Evolutionary conservation across 805 yeast species (phyloP), one percentile per base, ranked within the genome.

Genomic region (Candida andamanensis): DNA sequence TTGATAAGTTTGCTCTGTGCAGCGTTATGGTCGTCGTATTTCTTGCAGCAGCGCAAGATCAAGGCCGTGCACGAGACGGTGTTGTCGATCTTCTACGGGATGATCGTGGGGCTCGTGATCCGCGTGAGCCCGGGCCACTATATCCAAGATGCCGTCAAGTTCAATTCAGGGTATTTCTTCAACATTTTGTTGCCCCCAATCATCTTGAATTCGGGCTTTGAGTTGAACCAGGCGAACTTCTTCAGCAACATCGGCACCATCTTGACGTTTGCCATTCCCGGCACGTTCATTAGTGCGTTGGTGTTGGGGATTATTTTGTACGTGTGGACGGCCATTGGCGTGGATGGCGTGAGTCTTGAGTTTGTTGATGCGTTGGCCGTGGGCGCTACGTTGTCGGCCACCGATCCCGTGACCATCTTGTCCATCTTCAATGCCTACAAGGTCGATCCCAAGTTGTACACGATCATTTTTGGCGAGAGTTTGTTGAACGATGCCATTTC

Each of bases 31-130:
- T 85, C 96, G 3, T 81, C 95, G 18, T 92, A 90, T 59, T 90
- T 84, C 53, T 67, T 92, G 29, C 95, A 90, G 50, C 95, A 86
- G 49, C 74, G 85, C 46, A 73, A 92, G 43, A 90, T 92, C 48
- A 89, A 85, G 57, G 95, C 95, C 3, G 76, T 92, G n/a, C 99
- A 92, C 58, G 99, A 92, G 61, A 92, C 98, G 0, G 97, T 92
- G 24, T 63, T 94, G 27, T 86, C 97, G 1, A 92, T 92, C 37
- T 87, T 92, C 54, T 87, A 90, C 48, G 99, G 99, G 14, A 89
- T 86, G 97, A 69, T 86, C 28, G 95, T 92, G 17, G 99, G 99
- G 0, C 58, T 94, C 20, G 74, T 92, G 15, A 87, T 94, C 39
- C 72, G 99, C 46, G 70, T 90, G 15, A 73, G 86, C 3, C 98